phyloP scores from a whole-genome alignment of 139 green algal species.

The Astrephomene gubernaculifera region DNA sequence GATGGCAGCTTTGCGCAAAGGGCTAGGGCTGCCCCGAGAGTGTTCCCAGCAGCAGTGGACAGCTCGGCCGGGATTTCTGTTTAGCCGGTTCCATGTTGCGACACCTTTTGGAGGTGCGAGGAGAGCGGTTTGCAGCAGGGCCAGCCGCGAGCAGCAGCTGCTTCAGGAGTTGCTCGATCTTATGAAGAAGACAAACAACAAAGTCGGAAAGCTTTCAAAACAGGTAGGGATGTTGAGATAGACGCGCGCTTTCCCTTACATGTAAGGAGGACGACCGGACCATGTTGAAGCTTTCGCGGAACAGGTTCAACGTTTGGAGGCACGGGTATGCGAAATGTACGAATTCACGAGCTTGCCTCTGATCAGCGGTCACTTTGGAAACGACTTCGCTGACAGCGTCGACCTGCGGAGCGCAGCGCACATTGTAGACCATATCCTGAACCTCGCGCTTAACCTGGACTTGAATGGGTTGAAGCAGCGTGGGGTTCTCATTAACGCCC shows the following conservation, averaged over 20 bases:
- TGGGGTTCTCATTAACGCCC: background rate
- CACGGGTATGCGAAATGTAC: conserved; percentile 14
- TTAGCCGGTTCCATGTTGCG: background rate
- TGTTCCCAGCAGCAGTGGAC: no score
- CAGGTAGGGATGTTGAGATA: background rate
- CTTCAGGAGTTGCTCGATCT: background rate
- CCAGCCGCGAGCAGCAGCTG: background rate
- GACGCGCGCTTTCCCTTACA: no score
- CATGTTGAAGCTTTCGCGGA: no score
- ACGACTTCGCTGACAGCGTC: conserved; percentile 6
- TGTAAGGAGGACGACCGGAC: background rate
- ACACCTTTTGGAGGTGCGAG: background rate
- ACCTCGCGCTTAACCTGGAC: conserved; percentile 29
- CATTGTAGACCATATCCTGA: conserved; percentile 34
- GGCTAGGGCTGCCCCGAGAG: no score
- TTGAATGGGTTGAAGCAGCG: conserved; percentile 18
- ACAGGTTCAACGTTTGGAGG: conserved; percentile 23
- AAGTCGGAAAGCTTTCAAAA: background rate
- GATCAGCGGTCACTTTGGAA: conserved; percentile 15
- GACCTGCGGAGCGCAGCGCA: background rate
- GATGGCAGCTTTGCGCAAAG: no score
- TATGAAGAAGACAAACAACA: background rate
- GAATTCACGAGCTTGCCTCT: conserved; percentile 31
- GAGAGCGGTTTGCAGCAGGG: background rate
- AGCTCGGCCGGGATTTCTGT: background rate